A percentile compares a stretch with the other conserved stretches of the same genome.
phyloP scores from a whole-genome alignment of 495 filamentous ascomycete genomes.

The Aspergillus egyptiacus region DNA sequence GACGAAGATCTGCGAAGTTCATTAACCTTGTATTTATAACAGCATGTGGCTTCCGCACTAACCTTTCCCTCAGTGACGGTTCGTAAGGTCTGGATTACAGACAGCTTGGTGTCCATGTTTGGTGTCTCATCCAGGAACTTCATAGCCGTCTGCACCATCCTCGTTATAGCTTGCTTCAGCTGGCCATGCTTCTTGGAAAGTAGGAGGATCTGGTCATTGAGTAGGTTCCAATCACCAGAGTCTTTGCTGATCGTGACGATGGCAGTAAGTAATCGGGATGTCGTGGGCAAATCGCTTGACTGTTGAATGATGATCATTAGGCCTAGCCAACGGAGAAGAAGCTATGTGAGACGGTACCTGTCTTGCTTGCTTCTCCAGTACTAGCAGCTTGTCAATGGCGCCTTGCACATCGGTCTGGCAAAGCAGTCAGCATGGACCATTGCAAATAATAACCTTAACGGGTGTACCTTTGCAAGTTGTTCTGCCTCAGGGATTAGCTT shows the following conservation, averaged over 20 bases:
- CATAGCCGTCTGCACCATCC: conserved; percentile 98
- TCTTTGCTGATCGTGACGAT: conserved; percentile 95
- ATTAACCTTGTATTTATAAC: conserved; percentile 4
- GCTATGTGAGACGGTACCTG: conserved; percentile 54
- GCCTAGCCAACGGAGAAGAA: background rate
- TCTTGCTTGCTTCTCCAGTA: conserved; percentile 90
- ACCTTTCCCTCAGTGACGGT: conserved; percentile 98
- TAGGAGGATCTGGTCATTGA: conserved; percentile 93
- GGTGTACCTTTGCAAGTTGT: conserved; percentile 71
- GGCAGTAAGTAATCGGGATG: conserved; percentile 75
- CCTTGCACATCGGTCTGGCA: conserved; percentile 67
- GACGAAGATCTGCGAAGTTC: conserved; percentile 71
- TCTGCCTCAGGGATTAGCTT: conserved; percentile 83
- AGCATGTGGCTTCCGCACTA: conserved; percentile 8
- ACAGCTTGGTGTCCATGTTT: conserved; percentile 76
- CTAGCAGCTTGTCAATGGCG: conserved; percentile 87
- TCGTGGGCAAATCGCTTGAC: conserved; percentile 93
- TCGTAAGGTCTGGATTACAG: conserved; percentile 87
- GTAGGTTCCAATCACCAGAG: conserved; percentile 80
- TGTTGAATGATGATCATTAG: conserved; percentile 26
- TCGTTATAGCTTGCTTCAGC: conserved; percentile 96
- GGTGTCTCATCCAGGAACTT: conserved; percentile 78
- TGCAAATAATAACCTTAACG: background rate
- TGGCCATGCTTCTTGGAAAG: conserved; percentile 99
- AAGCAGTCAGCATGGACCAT: conserved; percentile 12